A percentile compares a stretch with the other conserved stretches of the same genome.
phyloP scores from a whole-genome alignment of 2,329 filamentous ascomycete genomes.

The Aspergillus proliferans region DNA sequence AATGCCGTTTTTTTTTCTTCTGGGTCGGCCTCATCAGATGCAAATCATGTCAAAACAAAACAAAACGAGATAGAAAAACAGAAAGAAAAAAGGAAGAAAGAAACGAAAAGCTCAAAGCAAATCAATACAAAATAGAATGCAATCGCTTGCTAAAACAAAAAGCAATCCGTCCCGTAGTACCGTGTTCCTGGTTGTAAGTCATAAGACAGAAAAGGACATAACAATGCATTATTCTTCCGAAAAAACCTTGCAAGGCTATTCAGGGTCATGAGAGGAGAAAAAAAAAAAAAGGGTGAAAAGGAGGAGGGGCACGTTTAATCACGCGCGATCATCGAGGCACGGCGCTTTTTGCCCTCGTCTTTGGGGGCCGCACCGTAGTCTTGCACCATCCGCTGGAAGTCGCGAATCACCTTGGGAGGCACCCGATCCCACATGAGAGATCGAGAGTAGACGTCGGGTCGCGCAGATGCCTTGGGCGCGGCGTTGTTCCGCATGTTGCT shows the following conservation, averaged over 20 bases:
- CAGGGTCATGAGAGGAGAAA: neutral
- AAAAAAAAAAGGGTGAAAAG: neutral
- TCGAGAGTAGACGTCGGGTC: constrained; percentile 82
- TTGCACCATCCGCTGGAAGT: constrained; percentile 86
- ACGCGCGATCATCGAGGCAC: neutral
- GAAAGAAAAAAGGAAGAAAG: neutral
- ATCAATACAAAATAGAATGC: neutral
- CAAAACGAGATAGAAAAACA: neutral
- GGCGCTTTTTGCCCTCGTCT: constrained; percentile 23
- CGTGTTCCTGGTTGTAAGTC: neutral
- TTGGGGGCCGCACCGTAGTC: constrained; percentile 51
- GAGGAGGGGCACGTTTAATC: neutral
- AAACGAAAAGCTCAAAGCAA: neutral
- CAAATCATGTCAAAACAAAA: neutral
- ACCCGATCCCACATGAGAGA: constrained; percentile 93
- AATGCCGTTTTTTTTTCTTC: neutral
- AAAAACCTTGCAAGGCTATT: neutral
- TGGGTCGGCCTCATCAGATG: neutral
- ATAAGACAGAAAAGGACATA: neutral
- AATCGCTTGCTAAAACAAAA: neutral
- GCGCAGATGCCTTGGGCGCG: constrained; percentile 49
- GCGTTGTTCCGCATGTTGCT: constrained; percentile 66
- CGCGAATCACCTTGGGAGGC: constrained; percentile 80
- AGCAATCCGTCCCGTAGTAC: neutral
- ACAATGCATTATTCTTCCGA: neutral